Percentiles rank a stretch among this genome's conserved stretches.
phyloP scores from a whole-genome alignment of 2,329 filamentous ascomycete genomes.

The Rutstroemia sp. region DNA sequence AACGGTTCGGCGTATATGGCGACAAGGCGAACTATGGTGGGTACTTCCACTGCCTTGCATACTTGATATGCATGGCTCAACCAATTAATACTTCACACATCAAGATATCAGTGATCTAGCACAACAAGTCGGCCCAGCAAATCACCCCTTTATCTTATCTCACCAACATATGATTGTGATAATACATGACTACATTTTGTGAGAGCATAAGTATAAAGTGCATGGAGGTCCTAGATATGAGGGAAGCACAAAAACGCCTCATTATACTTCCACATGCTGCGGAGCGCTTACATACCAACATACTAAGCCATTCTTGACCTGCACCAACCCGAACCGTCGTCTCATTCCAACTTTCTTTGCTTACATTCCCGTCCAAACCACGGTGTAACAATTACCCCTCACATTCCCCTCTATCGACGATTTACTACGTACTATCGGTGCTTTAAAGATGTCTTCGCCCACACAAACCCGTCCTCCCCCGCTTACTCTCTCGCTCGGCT shows the following conservation, averaged over 20 bases:
- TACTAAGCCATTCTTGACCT: not conserved
- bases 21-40: not conserved
- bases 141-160: constrained; percentile 8
- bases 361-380: constrained; percentile 5
- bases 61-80: constrained; percentile 1
- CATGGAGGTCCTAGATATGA: not conserved
- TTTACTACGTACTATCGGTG: not conserved
- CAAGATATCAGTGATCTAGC: constrained; percentile 1
- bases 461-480: not conserved
- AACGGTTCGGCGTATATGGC: not conserved
- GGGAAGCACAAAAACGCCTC: not conserved
- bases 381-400: constrained; percentile 6
- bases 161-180: not conserved
- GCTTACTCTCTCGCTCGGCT: not conserved
- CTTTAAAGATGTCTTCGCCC: not conserved
- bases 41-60: constrained; percentile 8
- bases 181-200: not conserved
- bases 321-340: not conserved
- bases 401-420: not conserved
- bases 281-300: constrained; percentile 7
- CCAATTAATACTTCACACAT: constrained; percentile 11
- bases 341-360: not conserved
- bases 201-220: not conserved
- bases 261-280: not conserved
- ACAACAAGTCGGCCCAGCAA: not conserved